Conservation (phyloP, 2,329 filamentous ascomycete species). For the Phyllosticta citrichinensis region DNA sequence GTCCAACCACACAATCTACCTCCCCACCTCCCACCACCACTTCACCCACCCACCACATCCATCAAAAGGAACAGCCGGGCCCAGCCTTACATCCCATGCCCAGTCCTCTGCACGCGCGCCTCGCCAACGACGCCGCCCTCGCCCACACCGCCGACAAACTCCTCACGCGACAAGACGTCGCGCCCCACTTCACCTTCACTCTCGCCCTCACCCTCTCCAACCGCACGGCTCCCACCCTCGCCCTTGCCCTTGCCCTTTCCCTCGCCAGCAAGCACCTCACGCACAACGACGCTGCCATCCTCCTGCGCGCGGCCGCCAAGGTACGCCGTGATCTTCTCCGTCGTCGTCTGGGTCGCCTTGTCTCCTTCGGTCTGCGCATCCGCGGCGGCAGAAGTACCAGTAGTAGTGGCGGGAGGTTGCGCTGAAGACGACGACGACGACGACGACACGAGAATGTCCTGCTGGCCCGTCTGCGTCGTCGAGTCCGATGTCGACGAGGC, state of each 20-base stretch:
- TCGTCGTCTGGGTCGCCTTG: neutral
- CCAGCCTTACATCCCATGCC: neutral
- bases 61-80: no score
- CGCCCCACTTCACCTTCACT: neutral
- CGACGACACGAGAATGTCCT: slow-evolving; percentile 18
- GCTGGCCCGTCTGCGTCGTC: slow-evolving; percentile 18
- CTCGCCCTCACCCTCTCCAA: neutral
- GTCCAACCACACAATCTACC: no score
- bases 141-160: neutral
- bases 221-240: neutral
- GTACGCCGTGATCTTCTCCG: slow-evolving; percentile 20
- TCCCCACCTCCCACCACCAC: no score
- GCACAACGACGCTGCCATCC: slow-evolving; percentile 24
- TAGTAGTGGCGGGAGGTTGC: no score
- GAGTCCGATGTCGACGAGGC: slow-evolving; percentile 11
- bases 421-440: no score
- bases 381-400: no score
- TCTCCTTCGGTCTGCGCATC: neutral
- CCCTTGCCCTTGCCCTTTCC: neutral
- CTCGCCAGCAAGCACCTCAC: slow-evolving; percentile 14
- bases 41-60: no score
- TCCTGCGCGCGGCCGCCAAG: slow-evolving; percentile 20
- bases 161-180: neutral
- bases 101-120: neutral
- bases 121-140: neutral